Percentiles rank a stretch among this genome's conserved stretches.
These are phyloP conservation scores for Ilyonectria sp. DNA, from an alignment of 2,329 filamentous ascomycete genomes.

Conservation along the genomic window DNA sequence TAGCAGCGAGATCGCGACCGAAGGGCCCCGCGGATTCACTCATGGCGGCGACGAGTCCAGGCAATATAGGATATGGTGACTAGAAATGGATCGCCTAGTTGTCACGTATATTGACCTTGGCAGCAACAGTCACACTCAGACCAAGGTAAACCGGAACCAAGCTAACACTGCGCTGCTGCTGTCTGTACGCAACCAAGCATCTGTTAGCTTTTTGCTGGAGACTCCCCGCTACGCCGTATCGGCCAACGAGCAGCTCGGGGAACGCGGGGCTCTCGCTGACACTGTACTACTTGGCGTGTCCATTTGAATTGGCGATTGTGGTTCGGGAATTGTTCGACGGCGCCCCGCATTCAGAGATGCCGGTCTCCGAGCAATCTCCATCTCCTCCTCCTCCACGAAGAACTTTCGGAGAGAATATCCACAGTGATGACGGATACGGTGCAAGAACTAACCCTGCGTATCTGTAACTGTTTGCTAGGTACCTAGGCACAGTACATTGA, in stretches of 20 bases:
- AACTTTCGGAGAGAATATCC: constrained; percentile 4
- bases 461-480: background rate
- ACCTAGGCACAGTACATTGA: background rate
- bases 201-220: background rate
- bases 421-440: background rate
- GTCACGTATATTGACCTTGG: background rate
- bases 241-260: too few species aligned
- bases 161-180: background rate
- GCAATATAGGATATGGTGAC: background rate
- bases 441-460: background rate
- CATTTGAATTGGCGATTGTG: background rate
- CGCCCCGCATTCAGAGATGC: constrained; percentile 24
- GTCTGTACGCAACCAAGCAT: background rate
- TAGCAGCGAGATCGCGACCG: constrained; percentile 35
- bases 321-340: constrained; percentile 14
- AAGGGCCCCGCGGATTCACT: constrained; percentile 28
- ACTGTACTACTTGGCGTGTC: background rate
- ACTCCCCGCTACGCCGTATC: background rate
- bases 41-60: constrained; percentile 33
- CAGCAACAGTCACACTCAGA: background rate
- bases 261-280: constrained; percentile 1
- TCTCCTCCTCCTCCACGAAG: constrained; percentile 1
- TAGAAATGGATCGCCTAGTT: background rate
- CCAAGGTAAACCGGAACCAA: background rate
- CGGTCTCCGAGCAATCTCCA: constrained; percentile 34